Percentiles rank a stretch among this genome's conserved stretches.
These are phyloP conservation scores for Scopulariopsis brevicaulis DNA, from an alignment of 2,329 filamentous ascomycete species.

Conservation along the genomic window DNA sequence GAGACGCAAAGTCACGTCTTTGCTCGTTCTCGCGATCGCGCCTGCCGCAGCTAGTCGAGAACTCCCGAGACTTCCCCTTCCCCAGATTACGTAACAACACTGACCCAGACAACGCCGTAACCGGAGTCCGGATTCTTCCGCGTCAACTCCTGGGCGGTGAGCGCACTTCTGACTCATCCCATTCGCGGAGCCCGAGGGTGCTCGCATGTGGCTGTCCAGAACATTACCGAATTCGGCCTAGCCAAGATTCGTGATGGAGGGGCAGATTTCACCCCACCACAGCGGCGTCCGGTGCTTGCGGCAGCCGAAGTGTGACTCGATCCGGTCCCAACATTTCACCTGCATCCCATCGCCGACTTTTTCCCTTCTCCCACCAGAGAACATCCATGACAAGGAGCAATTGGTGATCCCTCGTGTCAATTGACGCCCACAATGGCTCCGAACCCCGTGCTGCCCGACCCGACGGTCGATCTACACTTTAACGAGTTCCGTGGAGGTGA, in stretches of 20 bases:
- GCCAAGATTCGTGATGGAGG: neutral
- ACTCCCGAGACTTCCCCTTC: neutral
- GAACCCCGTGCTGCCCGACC: slow-evolving; percentile 39
- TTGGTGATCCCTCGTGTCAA: neutral
- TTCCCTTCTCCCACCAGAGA: neutral
- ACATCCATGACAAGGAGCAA: neutral
- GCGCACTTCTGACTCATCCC: neutral
- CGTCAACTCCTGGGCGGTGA: neutral
- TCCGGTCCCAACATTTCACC: neutral
- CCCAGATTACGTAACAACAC: neutral
- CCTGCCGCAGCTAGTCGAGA: neutral
- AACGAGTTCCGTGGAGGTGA: slow-evolving; percentile 43
- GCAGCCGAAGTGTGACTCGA: neutral
- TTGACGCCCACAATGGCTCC: slow-evolving; percentile 5
- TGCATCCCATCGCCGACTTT: neutral
- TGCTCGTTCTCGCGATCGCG: too few species aligned
- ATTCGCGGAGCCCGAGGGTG: neutral
- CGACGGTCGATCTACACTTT: slow-evolving; percentile 58
- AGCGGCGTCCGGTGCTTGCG: neutral
- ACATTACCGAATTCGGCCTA: neutral
- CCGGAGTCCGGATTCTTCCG: neutral
- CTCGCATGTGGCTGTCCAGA: too few species aligned
- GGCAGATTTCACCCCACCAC: neutral
- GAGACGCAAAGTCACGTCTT: neutral
- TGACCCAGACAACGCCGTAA: neutral